Percentiles rank a stretch among this genome's conserved stretches.
These are phyloP conservation scores for Fraxinus platypoda DNA, from an alignment of 305 asterid species.

Conservation along the genomic window DNA sequence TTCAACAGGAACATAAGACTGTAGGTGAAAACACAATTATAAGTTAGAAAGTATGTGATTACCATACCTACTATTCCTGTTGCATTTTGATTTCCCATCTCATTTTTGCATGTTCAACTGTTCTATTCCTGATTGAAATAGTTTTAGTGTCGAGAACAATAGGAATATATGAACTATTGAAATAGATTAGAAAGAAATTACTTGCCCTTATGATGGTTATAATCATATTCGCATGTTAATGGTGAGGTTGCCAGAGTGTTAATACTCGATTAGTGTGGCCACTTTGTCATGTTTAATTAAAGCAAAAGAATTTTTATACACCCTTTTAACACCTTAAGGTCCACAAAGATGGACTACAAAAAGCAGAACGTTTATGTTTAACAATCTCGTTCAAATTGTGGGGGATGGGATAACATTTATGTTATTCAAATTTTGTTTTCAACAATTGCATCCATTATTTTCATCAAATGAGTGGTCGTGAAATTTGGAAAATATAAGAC, in stretches of 20 bases:
- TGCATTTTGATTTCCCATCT: conserved; percentile 10
- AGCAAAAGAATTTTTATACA: conserved; percentile 22
- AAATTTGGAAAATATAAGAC: neutral
- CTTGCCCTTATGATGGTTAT: neutral
- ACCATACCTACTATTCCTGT: conserved; percentile 8
- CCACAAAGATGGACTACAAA: conserved; percentile 1
- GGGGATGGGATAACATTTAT: neutral
- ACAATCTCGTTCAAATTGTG: neutral
- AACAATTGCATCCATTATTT: neutral
- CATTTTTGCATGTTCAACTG: neutral
- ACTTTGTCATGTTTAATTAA: conserved; percentile 28
- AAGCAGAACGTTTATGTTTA: neutral
- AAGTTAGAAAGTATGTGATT: neutral
- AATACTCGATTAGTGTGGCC: conserved; percentile 32
- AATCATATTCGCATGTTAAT: conserved; percentile 4
- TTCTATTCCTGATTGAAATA: neutral
- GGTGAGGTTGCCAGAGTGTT: conserved; percentile 32
- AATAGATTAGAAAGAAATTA: neutral
- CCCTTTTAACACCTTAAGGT: neutral
- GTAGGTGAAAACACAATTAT: neutral
- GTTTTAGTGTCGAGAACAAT: neutral
- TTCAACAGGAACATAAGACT: neutral
- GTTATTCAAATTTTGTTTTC: neutral
- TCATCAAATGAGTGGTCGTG: neutral
- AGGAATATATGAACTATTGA: neutral